Conservation (phyloP, 495 filamentous ascomycete species). For the Extremus antarcticus region DNA sequence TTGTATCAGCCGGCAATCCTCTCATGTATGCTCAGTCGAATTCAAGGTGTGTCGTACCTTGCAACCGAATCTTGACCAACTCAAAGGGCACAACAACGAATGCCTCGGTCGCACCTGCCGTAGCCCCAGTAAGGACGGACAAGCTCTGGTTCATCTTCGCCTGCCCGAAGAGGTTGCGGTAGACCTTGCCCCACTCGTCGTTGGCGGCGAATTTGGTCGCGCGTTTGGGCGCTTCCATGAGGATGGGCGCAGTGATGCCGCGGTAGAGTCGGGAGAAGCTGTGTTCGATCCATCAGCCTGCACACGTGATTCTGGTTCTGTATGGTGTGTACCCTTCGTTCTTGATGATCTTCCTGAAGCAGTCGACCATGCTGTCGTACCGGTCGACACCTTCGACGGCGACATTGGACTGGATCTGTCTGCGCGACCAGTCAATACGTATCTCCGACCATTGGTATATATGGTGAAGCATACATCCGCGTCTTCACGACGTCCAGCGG, state of each 20-base stretch:
- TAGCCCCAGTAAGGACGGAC: constrained; percentile 83
- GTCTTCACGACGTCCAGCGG: constrained; percentile 98
- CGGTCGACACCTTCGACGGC: constrained; percentile 56
- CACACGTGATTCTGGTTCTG: no score
- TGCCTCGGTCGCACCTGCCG: constrained; percentile 88
- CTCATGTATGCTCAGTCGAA: not conserved
- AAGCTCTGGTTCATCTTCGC: constrained; percentile 81
- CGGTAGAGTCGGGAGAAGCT: constrained; percentile 86
- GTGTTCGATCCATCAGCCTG: not conserved
- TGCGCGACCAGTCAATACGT: constrained; percentile 25
- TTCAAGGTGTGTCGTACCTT: constrained; percentile 30
- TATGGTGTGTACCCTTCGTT: constrained; percentile 65
- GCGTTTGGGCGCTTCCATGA: constrained; percentile 98
- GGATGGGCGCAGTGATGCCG: constrained; percentile 87
- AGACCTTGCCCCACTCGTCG: constrained; percentile 92
- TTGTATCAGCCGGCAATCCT: not conserved
- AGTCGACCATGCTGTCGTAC: constrained; percentile 96
- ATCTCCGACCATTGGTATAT: not conserved
- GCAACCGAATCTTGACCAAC: constrained; percentile 90
- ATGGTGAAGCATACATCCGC: constrained; percentile 57
- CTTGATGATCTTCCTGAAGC: constrained; percentile 88
- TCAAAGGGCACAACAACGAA: constrained; percentile 94
- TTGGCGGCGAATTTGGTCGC: constrained; percentile 98
- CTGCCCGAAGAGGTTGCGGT: constrained; percentile 69
- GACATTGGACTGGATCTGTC: constrained; percentile 71